These are phyloP conservation scores for Pterocarpus santalinus DNA, from an alignment of 306 rosid species.

Conservation along the genomic window DNA sequence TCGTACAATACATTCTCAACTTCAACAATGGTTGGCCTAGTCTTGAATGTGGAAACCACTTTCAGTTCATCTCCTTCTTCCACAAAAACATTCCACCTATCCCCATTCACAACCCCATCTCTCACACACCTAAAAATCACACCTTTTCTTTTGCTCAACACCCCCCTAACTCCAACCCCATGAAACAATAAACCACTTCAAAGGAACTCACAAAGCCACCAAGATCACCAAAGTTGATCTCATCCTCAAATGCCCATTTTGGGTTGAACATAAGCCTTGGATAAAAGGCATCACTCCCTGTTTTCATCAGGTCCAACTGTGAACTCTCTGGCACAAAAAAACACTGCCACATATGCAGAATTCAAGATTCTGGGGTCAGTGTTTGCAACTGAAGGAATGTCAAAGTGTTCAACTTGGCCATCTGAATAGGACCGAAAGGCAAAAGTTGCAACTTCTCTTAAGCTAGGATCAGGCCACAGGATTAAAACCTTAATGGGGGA, in stretches of 20 bases:
- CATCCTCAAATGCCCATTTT: constrained; percentile 86
- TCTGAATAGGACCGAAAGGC: constrained; percentile 61
- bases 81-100: constrained; percentile 81
- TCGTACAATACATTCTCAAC: constrained; percentile 91
- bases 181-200: constrained; percentile 87
- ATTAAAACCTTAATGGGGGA: constrained; percentile 59
- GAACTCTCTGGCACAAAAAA: constrained; percentile 70
- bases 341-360: constrained; percentile 71
- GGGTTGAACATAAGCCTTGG: constrained; percentile 91
- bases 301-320: constrained; percentile 57
- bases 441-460: constrained; percentile 60
- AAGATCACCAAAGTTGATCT: constrained; percentile 65
- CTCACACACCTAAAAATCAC: constrained; percentile 79
- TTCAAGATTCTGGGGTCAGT: constrained; percentile 55
- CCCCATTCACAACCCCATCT: constrained; percentile 89
- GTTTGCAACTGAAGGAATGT: constrained; percentile 56
- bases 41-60: constrained; percentile 67
- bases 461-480: constrained; percentile 64
- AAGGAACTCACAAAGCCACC: constrained; percentile 74
- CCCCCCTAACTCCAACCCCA: constrained; percentile 90
- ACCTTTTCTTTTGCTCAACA: constrained; percentile 78
- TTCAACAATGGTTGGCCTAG: constrained; percentile 72
- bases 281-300: constrained; percentile 57
- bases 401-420: constrained; percentile 59
- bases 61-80: constrained; percentile 83